Evolutionary conservation across 78 protist species (phyloP).

Genomic region (Dictyostelium capitatum): DNA sequence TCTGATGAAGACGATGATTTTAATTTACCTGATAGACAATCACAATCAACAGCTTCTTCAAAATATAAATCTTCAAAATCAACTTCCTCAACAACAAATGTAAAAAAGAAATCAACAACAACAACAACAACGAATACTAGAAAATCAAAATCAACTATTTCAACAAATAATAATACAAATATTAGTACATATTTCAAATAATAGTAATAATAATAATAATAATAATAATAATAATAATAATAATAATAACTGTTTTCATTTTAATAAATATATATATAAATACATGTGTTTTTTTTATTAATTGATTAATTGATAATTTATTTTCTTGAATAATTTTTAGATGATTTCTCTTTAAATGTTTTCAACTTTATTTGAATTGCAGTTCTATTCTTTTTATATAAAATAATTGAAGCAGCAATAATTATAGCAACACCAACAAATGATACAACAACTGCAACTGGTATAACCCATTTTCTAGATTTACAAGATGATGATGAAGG

Average conservation of each 20-base stretch:
- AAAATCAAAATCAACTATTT: background rate
- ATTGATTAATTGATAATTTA: background rate
- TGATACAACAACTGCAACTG: constrained; percentile 42
- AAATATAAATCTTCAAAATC: background rate
- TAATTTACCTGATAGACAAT: background rate
- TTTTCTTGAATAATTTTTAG: background rate
- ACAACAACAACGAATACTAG: constrained; percentile 3
- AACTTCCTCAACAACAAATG: background rate
- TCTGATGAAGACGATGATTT: background rate
- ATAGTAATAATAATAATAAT: background rate
- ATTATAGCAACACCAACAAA: background rate
- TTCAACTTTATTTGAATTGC: background rate
- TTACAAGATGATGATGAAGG: background rate
- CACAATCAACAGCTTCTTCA: background rate
- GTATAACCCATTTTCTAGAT: constrained; percentile 18
- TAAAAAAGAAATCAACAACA: constrained; percentile 23
- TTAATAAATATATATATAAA: no score
- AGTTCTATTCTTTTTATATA: constrained; percentile 26
- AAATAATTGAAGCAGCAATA: background rate
- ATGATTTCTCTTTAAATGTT: background rate
- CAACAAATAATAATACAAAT: background rate
- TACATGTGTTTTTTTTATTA: background rate
- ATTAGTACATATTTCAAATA: constrained; percentile 16
- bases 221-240: no score
- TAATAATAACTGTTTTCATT: no score